Conservation (phyloP, 176 grass and related monocot species). For the Juncus inflexus region DNA sequence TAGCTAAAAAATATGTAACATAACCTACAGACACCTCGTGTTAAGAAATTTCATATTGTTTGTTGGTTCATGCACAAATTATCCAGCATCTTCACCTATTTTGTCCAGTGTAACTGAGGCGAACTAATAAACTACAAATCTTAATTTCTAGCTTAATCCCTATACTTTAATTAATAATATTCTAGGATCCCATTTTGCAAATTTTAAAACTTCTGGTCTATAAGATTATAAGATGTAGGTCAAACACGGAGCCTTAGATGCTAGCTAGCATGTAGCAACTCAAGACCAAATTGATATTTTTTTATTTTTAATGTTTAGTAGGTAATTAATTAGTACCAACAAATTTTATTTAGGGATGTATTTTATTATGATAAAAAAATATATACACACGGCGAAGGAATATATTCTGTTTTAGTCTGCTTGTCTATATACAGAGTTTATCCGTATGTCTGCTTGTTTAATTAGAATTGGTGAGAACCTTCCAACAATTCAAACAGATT, state of each 20-base stretch:
- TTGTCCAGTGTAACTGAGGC: background rate
- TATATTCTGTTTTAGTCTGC: background rate
- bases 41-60: slow-evolving; percentile 1
- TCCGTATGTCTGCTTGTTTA: background rate
- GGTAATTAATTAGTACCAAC: slow-evolving; percentile 2
- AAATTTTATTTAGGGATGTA: background rate
- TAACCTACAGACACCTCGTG: no score
- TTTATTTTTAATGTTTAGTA: slow-evolving; percentile 2
- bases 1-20: background rate
- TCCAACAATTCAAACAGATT: background rate
- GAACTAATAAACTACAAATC: background rate
- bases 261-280: slow-evolving; percentile 14
- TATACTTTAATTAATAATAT: background rate
- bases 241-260: slow-evolving; percentile 23
- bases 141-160: background rate
- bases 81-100: background rate
- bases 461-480: background rate
- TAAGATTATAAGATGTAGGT: background rate
- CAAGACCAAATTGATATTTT: background rate
- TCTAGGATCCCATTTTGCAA: background rate
- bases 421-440: no score
- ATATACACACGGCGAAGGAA: background rate
- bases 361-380: background rate
- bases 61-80: slow-evolving; percentile 19
- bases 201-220: no score